Evolutionary conservation across 371 early-diverging fungal species (phyloP).

Genomic region (Lichtheimia corymbifera): DNA sequence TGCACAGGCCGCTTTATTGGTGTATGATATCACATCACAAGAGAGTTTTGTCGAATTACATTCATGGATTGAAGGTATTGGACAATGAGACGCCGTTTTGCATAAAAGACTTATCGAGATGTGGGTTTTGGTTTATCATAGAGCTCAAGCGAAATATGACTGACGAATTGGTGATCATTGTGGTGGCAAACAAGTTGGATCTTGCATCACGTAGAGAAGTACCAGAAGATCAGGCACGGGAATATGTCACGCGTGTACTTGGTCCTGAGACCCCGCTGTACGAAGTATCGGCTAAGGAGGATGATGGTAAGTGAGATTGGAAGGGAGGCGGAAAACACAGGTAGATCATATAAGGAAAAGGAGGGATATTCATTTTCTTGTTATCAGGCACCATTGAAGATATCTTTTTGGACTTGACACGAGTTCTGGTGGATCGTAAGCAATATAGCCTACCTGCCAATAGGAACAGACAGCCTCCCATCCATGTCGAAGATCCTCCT

Average conservation of each 20-base stretch:
- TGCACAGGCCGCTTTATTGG: conserved; percentile 68
- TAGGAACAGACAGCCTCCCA: conserved; percentile 31
- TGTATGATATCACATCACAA: conserved; percentile 51
- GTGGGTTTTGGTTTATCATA: conserved; percentile 13
- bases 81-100: too few species aligned
- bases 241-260: conserved; percentile 59
- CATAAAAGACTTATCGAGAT: too few species aligned
- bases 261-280: conserved; percentile 63
- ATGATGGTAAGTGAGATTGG: conserved; percentile 51
- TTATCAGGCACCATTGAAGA: conserved; percentile 57
- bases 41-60: conserved; percentile 28
- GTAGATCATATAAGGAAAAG: background rate
- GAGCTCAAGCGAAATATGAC: conserved; percentile 75
- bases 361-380: background rate
- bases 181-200: conserved; percentile 80
- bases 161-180: conserved; percentile 68
- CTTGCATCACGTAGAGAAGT: conserved; percentile 62
- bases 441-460: conserved; percentile 36
- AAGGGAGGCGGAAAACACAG: background rate
- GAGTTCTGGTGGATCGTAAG: conserved; percentile 59
- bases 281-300: conserved; percentile 76
- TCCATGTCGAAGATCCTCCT: conserved; percentile 40
- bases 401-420: conserved; percentile 61
- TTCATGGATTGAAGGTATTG: conserved; percentile 30
- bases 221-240: conserved; percentile 55